Conservation (phyloP, 2,329 filamentous ascomycete genomes). For the Didymella arachidicola region DNA sequence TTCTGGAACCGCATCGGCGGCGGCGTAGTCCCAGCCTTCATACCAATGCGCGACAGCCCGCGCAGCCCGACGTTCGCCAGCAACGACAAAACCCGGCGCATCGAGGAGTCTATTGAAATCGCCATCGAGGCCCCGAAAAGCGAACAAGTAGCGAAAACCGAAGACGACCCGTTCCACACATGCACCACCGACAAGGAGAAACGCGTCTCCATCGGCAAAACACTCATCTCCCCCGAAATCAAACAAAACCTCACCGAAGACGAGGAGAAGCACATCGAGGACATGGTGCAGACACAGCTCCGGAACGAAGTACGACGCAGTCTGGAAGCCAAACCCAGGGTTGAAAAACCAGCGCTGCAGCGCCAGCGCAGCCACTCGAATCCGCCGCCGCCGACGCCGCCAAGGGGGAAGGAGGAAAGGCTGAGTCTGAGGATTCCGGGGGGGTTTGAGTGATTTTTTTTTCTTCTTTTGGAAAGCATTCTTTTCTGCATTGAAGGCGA, state of each 20-base stretch:
- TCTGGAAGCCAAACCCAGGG: conserved; percentile 23
- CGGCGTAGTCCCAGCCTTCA: conserved; percentile 77
- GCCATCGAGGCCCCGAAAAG: conserved; percentile 31
- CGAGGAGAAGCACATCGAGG: conserved; percentile 47
- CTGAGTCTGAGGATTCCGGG: conserved; percentile 48
- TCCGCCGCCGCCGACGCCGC: conserved; percentile 27
- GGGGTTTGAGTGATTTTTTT: conserved; percentile 31
- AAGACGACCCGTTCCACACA: conserved; percentile 47
- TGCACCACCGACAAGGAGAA: conserved; percentile 38
- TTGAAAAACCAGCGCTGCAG: conserved; percentile 22
- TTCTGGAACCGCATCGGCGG: conserved; percentile 96
- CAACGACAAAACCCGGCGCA: conserved; percentile 35
- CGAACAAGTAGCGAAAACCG: conserved; percentile 35
- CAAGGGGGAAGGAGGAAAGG: conserved; percentile 44
- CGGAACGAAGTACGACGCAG: conserved; percentile 42
- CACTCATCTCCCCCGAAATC: conserved; percentile 36
- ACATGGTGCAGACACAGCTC: conserved; percentile 48
- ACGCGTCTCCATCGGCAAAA: conserved; percentile 50
- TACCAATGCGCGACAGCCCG: conserved; percentile 46
- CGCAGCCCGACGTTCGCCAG: conserved; percentile 43
- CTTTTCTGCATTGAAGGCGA: neutral
- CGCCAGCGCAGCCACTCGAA: conserved; percentile 41
- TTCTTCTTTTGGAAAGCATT: neutral
- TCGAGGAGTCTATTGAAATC: conserved; percentile 40
- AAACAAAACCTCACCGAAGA: conserved; percentile 27